A percentile compares a stretch with the other conserved stretches of the same genome.
These are phyloP conservation scores for Petasospora fabianii DNA, from an alignment of 1,139 yeast species.

Conservation along the genomic window DNA sequence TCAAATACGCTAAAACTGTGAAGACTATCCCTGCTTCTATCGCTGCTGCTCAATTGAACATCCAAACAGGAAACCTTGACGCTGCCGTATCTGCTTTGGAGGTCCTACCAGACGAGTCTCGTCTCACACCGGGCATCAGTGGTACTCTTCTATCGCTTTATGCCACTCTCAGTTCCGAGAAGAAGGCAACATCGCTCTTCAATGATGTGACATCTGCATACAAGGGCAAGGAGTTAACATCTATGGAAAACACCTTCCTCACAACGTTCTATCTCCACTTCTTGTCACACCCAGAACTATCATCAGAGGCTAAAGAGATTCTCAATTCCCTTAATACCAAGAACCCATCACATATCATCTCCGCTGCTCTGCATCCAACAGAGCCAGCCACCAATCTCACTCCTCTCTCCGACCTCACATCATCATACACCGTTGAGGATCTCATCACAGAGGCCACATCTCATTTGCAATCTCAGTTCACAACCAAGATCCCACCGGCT, in stretches of 20 bases:
- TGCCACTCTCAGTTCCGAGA: slow-evolving; percentile 35
- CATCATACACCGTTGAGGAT: slow-evolving; percentile 18
- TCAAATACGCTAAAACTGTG: slow-evolving; percentile 27
- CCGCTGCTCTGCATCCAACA: slow-evolving; percentile 6
- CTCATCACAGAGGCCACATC: slow-evolving; percentile 5
- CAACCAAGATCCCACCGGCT: not conserved
- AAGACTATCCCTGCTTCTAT: slow-evolving; percentile 37
- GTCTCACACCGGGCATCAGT: slow-evolving; percentile 39
- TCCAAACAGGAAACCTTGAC: slow-evolving; percentile 37
- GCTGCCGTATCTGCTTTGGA: slow-evolving; percentile 46
- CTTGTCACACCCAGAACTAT: slow-evolving; percentile 3
- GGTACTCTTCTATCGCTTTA: slow-evolving; percentile 46
- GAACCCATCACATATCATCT: slow-evolving; percentile 4
- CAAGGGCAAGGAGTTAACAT: not conserved
- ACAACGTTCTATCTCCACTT: slow-evolving; percentile 8
- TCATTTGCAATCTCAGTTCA: slow-evolving; percentile 5
- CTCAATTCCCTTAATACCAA: slow-evolving; percentile 2
- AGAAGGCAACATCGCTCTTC: slow-evolving; percentile 28
- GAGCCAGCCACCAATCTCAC: slow-evolving; percentile 10
- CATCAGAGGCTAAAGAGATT: slow-evolving; percentile 4
- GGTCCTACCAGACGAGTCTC: slow-evolving; percentile 28
- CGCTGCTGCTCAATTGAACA: slow-evolving; percentile 44
- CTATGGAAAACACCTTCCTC: slow-evolving; percentile 2
- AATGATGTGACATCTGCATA: not conserved
- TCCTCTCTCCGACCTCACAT: slow-evolving; percentile 29